Conservation (phyloP, 192 early-diverging fungal species). For the Gonapodya prolifera region DNA sequence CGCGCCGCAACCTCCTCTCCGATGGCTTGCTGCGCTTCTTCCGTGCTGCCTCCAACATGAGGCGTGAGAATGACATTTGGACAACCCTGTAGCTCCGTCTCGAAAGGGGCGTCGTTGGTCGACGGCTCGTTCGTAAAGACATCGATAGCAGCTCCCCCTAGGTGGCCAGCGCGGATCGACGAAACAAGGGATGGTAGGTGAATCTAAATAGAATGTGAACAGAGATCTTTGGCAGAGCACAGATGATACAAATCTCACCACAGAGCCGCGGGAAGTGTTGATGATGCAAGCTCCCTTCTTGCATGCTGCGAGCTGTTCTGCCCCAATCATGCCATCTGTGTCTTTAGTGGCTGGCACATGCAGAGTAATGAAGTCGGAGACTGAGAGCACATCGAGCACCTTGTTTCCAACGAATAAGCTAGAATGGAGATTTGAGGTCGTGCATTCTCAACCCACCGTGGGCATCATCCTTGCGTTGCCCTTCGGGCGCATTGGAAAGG, state of each 20-base stretch:
- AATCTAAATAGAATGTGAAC: not conserved
- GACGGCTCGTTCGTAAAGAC: slow-evolving; percentile 10
- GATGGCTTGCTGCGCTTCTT: slow-evolving; percentile 9
- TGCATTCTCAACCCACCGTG: too few relatives aligned
- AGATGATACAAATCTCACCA: not conserved
- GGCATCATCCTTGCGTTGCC: not conserved
- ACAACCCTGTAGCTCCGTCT: slow-evolving; percentile 2
- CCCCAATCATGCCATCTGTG: slow-evolving; percentile 11
- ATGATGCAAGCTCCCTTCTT: slow-evolving; percentile 11
- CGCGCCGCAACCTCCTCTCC: slow-evolving; percentile 5
- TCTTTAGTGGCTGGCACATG: slow-evolving; percentile 10
- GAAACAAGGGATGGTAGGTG: slow-evolving; percentile 3
- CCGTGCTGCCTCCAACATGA: slow-evolving; percentile 9
- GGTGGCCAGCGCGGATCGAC: slow-evolving; percentile 7
- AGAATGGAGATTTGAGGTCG: not conserved
- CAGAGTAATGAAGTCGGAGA: slow-evolving; percentile 11
- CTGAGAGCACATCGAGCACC: slow-evolving; percentile 4
- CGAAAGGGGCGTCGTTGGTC: slow-evolving; percentile 2
- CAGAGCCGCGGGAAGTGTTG: slow-evolving; percentile 4
- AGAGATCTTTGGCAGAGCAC: not conserved
- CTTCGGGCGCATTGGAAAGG: slow-evolving; percentile 9
- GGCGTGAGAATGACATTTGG: slow-evolving; percentile 9
- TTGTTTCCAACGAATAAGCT: not conserved
- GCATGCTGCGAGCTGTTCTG: slow-evolving; percentile 7
- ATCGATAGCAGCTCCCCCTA: slow-evolving; percentile 10